These are phyloP conservation scores for Prunus kanzakura DNA, from an alignment of 306 rosid species.

Conservation along the genomic window DNA sequence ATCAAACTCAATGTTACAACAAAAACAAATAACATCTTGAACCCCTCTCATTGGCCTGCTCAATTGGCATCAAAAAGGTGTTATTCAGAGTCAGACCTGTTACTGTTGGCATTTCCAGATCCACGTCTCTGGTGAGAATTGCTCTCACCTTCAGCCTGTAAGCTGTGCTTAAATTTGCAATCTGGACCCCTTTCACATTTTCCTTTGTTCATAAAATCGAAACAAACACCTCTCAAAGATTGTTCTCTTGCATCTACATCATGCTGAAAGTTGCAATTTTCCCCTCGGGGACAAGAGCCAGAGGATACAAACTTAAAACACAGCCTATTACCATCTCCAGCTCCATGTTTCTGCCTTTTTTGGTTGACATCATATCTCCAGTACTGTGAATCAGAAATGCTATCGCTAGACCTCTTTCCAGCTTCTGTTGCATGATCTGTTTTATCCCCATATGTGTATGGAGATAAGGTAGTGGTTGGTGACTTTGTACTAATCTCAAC, in stretches of 20 bases:
- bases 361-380: constrained; percentile 95
- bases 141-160: constrained; percentile 65
- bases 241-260: constrained; percentile 77
- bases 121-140: constrained; percentile 41
- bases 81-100: constrained; percentile 43
- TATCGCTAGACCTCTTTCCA: constrained; percentile 57
- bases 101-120: constrained; percentile 50
- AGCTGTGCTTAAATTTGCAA: constrained; percentile 77
- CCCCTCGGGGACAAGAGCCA: constrained; percentile 87
- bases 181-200: constrained; percentile 90
- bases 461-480: constrained; percentile 67
- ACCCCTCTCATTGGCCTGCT: not conserved
- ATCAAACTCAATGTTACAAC: not conserved
- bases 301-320: constrained; percentile 89
- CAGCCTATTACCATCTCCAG: constrained; percentile 55
- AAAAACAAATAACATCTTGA: not conserved
- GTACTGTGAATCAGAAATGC: constrained; percentile 66
- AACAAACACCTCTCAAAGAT: constrained; percentile 82
- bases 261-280: constrained; percentile 76
- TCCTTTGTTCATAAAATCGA: constrained; percentile 83
- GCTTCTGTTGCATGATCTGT: constrained; percentile 39
- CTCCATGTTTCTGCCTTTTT: constrained; percentile 71
- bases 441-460: constrained; percentile 48
- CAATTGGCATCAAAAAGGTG: constrained; percentile 6
- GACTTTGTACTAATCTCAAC: constrained; percentile 68